Conservation (phyloP, 305 asterid species). For the Solanum hybrid region DNA sequence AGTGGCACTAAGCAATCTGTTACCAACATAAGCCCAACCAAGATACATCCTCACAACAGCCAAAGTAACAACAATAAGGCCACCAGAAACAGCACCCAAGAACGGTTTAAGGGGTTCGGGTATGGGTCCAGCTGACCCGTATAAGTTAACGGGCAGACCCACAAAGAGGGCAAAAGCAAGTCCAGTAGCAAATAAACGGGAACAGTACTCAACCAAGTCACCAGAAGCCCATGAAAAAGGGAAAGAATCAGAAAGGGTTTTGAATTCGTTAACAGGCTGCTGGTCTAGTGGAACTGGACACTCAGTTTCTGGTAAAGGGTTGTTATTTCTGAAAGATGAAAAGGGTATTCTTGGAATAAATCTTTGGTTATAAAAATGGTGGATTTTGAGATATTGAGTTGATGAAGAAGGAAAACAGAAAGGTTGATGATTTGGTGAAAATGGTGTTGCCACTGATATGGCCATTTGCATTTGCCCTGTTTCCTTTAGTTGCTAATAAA, state of each 20-base stretch:
- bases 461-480: background rate
- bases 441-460: background rate
- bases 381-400: background rate
- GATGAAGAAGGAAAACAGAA: background rate
- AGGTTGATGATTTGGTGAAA: background rate
- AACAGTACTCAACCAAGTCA: conserved; percentile 46
- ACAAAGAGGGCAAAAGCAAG: conserved; percentile 52
- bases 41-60: conserved; percentile 86
- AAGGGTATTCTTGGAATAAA: conserved; percentile 31
- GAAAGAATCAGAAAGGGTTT: conserved; percentile 56
- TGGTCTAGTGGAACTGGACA: conserved; percentile 88
- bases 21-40: conserved; percentile 96
- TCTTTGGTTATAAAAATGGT: conserved; percentile 2
- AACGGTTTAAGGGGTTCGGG: conserved; percentile 44
- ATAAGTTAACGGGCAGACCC: conserved; percentile 81
- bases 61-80: conserved; percentile 52
- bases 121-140: conserved; percentile 58
- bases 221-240: conserved; percentile 86
- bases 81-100: conserved; percentile 50
- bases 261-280: conserved; percentile 84
- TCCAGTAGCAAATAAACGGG: conserved; percentile 54
- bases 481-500: background rate
- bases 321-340: conserved; percentile 48
- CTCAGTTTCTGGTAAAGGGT: conserved; percentile 45
- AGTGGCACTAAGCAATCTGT: conserved; percentile 76